A percentile compares a stretch with the other conserved stretches of the same genome.
Conservation (phyloP, 371 early-diverging fungal species). For the Mortierella sp. region DNA sequence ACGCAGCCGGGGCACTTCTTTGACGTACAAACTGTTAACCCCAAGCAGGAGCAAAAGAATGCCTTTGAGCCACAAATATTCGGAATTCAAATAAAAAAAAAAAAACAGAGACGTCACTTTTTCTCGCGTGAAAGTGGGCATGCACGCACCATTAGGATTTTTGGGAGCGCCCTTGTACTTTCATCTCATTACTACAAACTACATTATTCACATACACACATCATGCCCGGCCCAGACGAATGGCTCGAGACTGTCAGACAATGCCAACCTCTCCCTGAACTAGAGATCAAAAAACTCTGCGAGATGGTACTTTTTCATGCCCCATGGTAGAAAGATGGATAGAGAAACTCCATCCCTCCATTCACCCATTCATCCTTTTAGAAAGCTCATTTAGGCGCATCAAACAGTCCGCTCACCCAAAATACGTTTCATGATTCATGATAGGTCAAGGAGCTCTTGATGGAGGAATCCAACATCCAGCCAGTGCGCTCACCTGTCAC, state of each 20-base stretch:
- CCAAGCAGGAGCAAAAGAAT: too few species aligned
- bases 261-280: slow-evolving; percentile 93
- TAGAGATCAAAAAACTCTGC: slow-evolving; percentile 95
- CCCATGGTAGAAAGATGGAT: not conserved
- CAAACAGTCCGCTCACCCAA: not conserved
- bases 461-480: slow-evolving; percentile 97
- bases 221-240: slow-evolving; percentile 84
- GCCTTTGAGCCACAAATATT: not conserved
- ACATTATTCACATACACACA: slow-evolving; percentile 6
- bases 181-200: too few species aligned
- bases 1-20: too few species aligned
- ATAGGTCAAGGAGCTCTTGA: slow-evolving; percentile 91
- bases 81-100: slow-evolving; percentile 1
- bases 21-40: too few species aligned
- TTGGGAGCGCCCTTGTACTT: too few species aligned
- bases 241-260: slow-evolving; percentile 93
- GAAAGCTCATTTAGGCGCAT: not conserved
- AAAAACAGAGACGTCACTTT: slow-evolving; percentile 1
- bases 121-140: too few species aligned
- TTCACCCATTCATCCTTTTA: not conserved
- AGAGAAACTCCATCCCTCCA: not conserved
- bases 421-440: not conserved
- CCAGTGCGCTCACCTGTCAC: slow-evolving; percentile 96
- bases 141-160: not conserved
- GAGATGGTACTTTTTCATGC: slow-evolving; percentile 78